These are phyloP conservation scores for Nakazawaea siamensis DNA, from an alignment of 805 yeast species.

Conservation along the genomic window DNA sequence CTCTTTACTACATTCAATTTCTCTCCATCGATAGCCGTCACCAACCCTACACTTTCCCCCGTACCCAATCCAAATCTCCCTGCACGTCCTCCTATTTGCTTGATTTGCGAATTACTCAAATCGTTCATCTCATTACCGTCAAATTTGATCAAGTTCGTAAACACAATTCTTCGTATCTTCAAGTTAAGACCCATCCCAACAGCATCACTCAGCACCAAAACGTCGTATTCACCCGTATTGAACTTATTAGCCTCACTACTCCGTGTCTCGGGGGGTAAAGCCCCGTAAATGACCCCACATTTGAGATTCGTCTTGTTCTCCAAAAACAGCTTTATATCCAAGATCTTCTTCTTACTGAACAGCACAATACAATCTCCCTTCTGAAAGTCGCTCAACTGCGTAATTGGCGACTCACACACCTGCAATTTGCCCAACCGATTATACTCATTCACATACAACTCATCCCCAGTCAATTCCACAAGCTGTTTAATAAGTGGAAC, in stretches of 20 bases:
- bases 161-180: conserved; percentile 73
- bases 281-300: conserved; percentile 92
- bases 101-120: conserved; percentile 59
- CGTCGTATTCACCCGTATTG: conserved; percentile 70
- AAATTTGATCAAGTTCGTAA: conserved; percentile 59
- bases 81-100: conserved; percentile 95
- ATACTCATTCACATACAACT: conserved; percentile 59
- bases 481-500: conserved; percentile 59
- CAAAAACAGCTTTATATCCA: conserved; percentile 60
- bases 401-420: conserved; percentile 36
- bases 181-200: conserved; percentile 95
- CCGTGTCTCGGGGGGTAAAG: conserved; percentile 92
- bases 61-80: conserved; percentile 54
- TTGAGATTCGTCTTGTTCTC: conserved; percentile 53
- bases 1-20: conserved; percentile 37
- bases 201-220: conserved; percentile 94
- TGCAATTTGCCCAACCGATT: conserved; percentile 66
- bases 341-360: conserved; percentile 68
- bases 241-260: conserved; percentile 74
- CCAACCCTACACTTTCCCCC: conserved; percentile 28
- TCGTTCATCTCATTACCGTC: conserved; percentile 46
- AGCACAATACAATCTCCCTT: conserved; percentile 88
- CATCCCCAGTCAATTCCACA: conserved; percentile 71
- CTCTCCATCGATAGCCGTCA: conserved; percentile 39
- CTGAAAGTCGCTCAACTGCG: conserved; percentile 29